Evolutionary conservation across 208 protist species (phyloP).

Genomic region (Novymonas esmeraldas): DNA sequence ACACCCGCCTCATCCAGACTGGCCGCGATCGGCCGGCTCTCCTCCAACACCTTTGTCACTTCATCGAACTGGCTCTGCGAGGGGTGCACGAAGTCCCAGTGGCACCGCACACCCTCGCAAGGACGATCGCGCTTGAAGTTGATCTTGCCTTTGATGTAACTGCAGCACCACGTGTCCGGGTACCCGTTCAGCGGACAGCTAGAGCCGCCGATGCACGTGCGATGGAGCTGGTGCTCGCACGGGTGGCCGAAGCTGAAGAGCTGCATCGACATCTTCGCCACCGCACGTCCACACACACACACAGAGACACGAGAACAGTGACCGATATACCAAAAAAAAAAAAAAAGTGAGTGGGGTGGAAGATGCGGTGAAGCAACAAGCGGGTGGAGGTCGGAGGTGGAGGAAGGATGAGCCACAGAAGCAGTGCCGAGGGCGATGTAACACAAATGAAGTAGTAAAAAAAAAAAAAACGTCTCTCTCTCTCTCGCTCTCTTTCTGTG

Average conservation of each 20-base stretch:
- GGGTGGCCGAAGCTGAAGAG: conserved; percentile 91
- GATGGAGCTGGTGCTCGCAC: conserved; percentile 88
- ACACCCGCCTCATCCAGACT: conserved; percentile 83
- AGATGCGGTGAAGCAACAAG: neutral
- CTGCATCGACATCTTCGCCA: conserved; percentile 68
- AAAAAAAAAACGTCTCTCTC: too few relatives aligned
- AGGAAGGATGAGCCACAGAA: neutral
- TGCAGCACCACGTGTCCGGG: conserved; percentile 90
- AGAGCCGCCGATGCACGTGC: conserved; percentile 81
- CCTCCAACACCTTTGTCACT: conserved; percentile 83
- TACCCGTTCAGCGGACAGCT: conserved; percentile 90
- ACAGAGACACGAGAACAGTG: neutral
- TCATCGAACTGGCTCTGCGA: conserved; percentile 83
- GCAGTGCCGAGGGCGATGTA: neutral
- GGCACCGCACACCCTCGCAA: conserved; percentile 83
- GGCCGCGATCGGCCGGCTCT: conserved; percentile 75
- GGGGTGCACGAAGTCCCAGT: conserved; percentile 88
- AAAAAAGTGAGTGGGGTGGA: neutral
- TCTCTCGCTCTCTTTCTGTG: too few relatives aligned
- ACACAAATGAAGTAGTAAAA: too few relatives aligned
- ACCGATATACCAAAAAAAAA: neutral
- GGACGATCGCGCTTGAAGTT: conserved; percentile 93
- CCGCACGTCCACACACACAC: conserved; percentile 5
- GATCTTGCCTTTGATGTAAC: conserved; percentile 91
- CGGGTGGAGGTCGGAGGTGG: neutral